Evolutionary conservation across 495 filamentous ascomycete species (phyloP).

Genomic region (Aspergillus baeticus): DNA sequence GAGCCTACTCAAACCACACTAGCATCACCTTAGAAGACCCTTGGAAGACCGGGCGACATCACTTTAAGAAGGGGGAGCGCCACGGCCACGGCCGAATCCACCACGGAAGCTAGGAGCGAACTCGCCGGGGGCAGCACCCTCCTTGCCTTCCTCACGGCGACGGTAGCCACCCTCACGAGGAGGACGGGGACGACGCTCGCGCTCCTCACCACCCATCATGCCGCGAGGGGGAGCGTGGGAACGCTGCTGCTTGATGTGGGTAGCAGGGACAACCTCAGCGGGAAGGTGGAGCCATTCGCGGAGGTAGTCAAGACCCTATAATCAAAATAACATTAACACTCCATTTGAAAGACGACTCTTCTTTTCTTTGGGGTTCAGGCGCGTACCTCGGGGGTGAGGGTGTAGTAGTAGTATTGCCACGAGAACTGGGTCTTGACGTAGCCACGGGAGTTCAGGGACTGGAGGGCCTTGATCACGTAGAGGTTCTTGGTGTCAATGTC

Average conservation of each 20-base stretch:
- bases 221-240: conserved; percentile 96
- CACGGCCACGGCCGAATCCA: conserved; percentile 89
- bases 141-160: conserved; percentile 87
- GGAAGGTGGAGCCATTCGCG: conserved; percentile 99
- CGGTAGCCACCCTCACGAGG: conserved; percentile 93
- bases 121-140: conserved; percentile 91
- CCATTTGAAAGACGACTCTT: not conserved
- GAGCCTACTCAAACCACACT: conserved; percentile 34
- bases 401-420: conserved; percentile 99
- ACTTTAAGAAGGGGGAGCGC: conserved; percentile 65
- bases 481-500: conserved; percentile 99
- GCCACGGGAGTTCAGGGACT: conserved; percentile 95
- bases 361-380: not conserved
- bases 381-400: conserved; percentile 82
- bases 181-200: conserved; percentile 75
- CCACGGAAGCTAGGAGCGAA: conserved; percentile 96
- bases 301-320: conserved; percentile 93
- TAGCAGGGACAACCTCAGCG: conserved; percentile 98
- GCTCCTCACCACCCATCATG: conserved; percentile 94
- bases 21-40: conserved; percentile 28
- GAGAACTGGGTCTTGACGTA: conserved; percentile 99
- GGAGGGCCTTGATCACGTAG: conserved; percentile 94
- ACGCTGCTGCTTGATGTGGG: conserved; percentile 99
- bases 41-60: conserved; percentile 38
- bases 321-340: not conserved